phyloP scores from a whole-genome alignment of 1,284 basidiomycete species.

The Coniferiporia weirii region DNA sequence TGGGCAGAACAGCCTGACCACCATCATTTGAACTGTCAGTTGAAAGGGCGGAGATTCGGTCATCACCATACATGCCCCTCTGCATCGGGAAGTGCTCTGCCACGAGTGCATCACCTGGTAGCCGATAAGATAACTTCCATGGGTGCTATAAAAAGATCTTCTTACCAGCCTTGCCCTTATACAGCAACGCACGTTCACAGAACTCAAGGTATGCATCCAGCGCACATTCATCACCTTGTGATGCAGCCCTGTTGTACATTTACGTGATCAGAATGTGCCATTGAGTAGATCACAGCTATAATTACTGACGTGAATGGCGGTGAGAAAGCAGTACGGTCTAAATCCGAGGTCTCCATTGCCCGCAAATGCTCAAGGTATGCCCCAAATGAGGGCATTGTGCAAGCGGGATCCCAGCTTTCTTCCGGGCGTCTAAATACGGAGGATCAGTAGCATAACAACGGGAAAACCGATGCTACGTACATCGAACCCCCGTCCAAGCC shows the following conservation, averaged over 20 bases:
- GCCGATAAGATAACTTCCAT: not conserved
- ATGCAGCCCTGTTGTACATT: constrained; percentile 3
- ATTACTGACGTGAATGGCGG: not conserved
- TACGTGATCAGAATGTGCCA: not conserved
- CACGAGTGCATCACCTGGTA: constrained; percentile 5
- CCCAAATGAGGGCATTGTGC: constrained; percentile 51
- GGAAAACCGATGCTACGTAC: constrained; percentile 8
- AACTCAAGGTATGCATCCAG: constrained; percentile 32
- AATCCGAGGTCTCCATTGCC: constrained; percentile 32
- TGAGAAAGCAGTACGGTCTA: constrained; percentile 13
- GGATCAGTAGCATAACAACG: not conserved
- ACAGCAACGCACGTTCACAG: constrained; percentile 26
- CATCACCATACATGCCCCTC: not conserved
- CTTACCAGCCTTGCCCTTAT: constrained; percentile 12
- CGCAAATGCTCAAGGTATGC: constrained; percentile 49
- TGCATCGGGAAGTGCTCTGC: constrained; percentile 21
- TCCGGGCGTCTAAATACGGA: constrained; percentile 39
- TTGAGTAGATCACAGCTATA: not conserved
- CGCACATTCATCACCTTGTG: constrained; percentile 9
- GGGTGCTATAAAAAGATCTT: not conserved
- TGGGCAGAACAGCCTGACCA: constrained; percentile 1
- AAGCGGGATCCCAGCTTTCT: constrained; percentile 50
- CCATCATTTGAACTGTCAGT: not conserved
- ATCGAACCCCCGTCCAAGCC: constrained; percentile 61
- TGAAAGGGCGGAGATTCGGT: not conserved